Base-by-base conservation (phyloP, 805 yeast species). In the Vanderwaltozyma tropicalis region DNA sequence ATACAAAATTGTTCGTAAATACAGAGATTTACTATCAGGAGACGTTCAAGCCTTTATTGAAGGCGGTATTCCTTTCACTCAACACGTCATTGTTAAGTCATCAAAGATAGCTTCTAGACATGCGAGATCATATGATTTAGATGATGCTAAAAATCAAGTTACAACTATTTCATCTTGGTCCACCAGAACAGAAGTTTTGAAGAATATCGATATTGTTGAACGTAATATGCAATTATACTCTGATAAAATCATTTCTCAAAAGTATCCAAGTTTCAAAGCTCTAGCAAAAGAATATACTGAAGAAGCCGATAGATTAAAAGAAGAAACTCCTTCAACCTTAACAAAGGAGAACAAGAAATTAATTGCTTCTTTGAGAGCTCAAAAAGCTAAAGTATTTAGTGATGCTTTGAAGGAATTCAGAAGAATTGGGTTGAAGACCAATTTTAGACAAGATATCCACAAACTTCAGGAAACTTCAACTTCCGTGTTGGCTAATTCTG, bases 1-100 rank as follows among this genome's bases (percentile, higher is more conserved):
- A 37, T 89, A 80, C 72, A 92, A 87, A 59, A 57, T 83, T 36
- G 81, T 89, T 10, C 71, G 87, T 41, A 86, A 86, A 57, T 92
- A 84, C 55, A 74, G 97, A 37, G 69, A 70, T 2, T 50, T 80
- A 24, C 58, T 88, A 10, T 56, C 68, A 5, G 68, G 68, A 18
- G 66, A 72, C 1, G 75, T 82, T 0, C 59, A 69, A 1, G 47
- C 69, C 0, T 40, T 80, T 4, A 70, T 87, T 37, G 89, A 82
- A 50, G 50, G 52, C 13, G 94, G 92, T 16, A 43, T 77, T n/a
- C 43, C 62, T 9, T 24, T 36, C 9, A 18, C 34, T n/a, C 14
- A 19, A 36, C 16, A 44, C 35, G 25, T 30, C 44, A 6, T 32
- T 34, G 6, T 22, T 45, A 3, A 36, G 32, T 14, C 24, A 29